phyloP scores from a whole-genome alignment of 768 basidiomycete species.

The Amanita fuliginea region DNA sequence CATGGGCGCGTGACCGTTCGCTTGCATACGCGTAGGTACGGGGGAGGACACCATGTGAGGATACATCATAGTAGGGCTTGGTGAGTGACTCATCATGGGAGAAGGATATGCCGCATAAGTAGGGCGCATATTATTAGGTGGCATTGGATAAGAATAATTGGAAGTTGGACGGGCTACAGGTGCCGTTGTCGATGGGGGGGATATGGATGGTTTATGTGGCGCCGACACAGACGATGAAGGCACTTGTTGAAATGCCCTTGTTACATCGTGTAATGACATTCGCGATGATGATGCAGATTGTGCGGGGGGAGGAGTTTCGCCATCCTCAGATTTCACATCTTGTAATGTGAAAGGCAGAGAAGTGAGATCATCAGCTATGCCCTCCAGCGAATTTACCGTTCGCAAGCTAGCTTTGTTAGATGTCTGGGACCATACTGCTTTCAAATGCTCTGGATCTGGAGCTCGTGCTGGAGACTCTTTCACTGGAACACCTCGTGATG shows the following conservation, averaged over 20 bases:
- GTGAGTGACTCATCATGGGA: conserved; percentile 65
- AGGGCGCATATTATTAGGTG: conserved; percentile 40
- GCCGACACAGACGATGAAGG: conserved; percentile 47
- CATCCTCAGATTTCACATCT: conserved; percentile 82
- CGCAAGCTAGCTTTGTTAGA: conserved; percentile 59
- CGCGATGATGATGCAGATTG: conserved; percentile 50
- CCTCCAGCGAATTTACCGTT: conserved; percentile 71
- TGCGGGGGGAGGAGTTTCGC: conserved; percentile 63
- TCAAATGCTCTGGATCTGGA: conserved; percentile 78
- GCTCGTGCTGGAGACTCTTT: conserved; percentile 62
- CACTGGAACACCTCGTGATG: conserved; percentile 40
- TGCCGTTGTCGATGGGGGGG: conserved; percentile 37
- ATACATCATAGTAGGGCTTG: conserved; percentile 59
- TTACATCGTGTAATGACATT: conserved; percentile 76
- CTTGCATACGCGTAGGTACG: conserved; percentile 46
- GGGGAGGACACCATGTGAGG: conserved; percentile 51
- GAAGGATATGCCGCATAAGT: conserved; percentile 52
- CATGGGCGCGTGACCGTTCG: conserved; percentile 47
- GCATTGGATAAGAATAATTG: conserved; percentile 29
- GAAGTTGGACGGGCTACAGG: conserved; percentile 32
- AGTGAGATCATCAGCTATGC: conserved; percentile 74
- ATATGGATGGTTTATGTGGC: conserved; percentile 37
- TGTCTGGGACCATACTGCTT: conserved; percentile 75
- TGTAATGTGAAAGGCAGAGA: conserved; percentile 71
- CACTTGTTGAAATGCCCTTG: conserved; percentile 80